Percentiles rank a stretch among this genome's conserved stretches.
Conservation (phyloP, 768 basidiomycete species). For the Amanita inopinata region DNA sequence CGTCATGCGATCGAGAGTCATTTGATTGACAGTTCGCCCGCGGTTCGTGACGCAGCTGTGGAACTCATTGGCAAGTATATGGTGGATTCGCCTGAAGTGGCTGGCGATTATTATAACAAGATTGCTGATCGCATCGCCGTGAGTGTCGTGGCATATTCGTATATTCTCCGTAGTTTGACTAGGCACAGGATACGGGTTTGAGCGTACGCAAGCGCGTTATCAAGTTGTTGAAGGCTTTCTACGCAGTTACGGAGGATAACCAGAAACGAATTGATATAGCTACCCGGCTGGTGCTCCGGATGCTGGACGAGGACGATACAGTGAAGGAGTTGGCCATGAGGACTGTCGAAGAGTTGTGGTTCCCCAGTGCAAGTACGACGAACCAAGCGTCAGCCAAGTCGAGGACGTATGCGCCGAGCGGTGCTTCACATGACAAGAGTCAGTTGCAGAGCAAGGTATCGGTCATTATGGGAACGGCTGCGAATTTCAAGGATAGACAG, state of each 20-base stretch:
- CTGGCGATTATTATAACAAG: constrained; percentile 78
- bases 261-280: constrained; percentile 69
- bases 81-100: constrained; percentile 81
- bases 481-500: constrained; percentile 74
- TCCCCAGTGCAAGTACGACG: constrained; percentile 32
- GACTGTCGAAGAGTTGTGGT: constrained; percentile 89
- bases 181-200: constrained; percentile 78
- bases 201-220: constrained; percentile 93
- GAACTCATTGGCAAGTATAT: constrained; percentile 98
- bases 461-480: constrained; percentile 80
- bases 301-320: constrained; percentile 89
- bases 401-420: constrained; percentile 15
- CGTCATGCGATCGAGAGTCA: constrained; percentile 83
- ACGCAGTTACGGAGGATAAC: constrained; percentile 50
- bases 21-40: constrained; percentile 83
- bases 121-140: constrained; percentile 90
- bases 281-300: constrained; percentile 69
- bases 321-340: constrained; percentile 92
- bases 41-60: constrained; percentile 93
- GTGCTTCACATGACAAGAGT: constrained; percentile 38
- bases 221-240: constrained; percentile 83
- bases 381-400: constrained; percentile 20
- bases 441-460: constrained; percentile 55
- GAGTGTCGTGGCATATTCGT: constrained; percentile 18
- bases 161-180: constrained; percentile 1